Percentiles rank a stretch among this genome's conserved stretches.
Evolutionary conservation across 805 yeast species (phyloP).

Genomic region (Nakazawaea anatomiae): DNA sequence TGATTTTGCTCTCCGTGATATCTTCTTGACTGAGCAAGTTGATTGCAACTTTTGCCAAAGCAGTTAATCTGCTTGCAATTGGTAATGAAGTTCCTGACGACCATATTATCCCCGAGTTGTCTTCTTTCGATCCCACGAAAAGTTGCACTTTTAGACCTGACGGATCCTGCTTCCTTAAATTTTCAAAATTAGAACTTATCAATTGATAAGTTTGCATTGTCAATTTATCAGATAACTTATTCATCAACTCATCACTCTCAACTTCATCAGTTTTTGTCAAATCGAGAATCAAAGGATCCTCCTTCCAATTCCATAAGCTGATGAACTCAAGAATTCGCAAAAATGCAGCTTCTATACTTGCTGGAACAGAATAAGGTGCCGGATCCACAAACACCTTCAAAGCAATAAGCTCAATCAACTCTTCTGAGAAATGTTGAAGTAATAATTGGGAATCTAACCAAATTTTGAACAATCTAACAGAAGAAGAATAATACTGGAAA

Average conservation of each 20-base stretch:
- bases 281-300: conserved; percentile 77
- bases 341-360: conserved; percentile 76
- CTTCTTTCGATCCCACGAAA: conserved; percentile 78
- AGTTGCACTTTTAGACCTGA: conserved; percentile 71
- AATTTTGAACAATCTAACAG: conserved; percentile 77
- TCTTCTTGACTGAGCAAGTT: conserved; percentile 31
- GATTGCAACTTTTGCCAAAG: conserved; percentile 72
- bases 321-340: conserved; percentile 65
- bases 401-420: conserved; percentile 75
- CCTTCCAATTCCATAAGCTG: conserved; percentile 92
- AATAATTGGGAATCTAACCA: conserved; percentile 87
- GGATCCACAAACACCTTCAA: conserved; percentile 82
- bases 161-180: conserved; percentile 74
- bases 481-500: conserved; percentile 68
- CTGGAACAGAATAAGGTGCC: conserved; percentile 78
- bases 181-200: conserved; percentile 59
- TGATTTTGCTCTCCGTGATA: conserved; percentile 31
- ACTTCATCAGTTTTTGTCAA: conserved; percentile 45
- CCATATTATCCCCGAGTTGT: conserved; percentile 85
- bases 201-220: conserved; percentile 56
- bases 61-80: conserved; percentile 82
- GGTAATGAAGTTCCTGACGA: conserved; percentile 47
- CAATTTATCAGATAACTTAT: conserved; percentile 53
- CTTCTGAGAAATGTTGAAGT: conserved; percentile 66
- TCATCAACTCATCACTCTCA: conserved; percentile 28